phyloP scores from a whole-genome alignment of 164 flowering plant genomes.

The Umbellularia californica region DNA sequence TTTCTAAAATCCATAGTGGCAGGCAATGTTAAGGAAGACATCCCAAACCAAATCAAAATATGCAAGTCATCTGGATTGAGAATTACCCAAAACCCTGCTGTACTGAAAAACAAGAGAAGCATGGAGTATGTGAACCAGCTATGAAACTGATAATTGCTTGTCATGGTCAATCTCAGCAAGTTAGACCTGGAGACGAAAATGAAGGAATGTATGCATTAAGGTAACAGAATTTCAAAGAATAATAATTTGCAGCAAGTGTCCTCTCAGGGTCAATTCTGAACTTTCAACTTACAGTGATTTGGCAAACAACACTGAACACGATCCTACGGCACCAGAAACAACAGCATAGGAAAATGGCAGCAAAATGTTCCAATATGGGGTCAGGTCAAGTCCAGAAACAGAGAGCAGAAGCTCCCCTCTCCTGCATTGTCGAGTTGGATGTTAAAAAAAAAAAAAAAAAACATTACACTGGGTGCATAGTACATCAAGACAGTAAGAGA shows the following conservation, averaged over 20 bases:
- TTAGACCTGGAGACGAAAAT: constrained; percentile 59
- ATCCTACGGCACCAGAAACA: constrained; percentile 96
- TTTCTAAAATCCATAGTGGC: neutral
- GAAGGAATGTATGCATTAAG: neutral
- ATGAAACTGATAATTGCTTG: constrained; percentile 72
- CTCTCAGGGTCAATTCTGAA: too few species aligned
- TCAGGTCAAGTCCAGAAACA: constrained; percentile 56
- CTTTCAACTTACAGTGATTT: constrained; percentile 73
- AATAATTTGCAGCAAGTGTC: neutral
- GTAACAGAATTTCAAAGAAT: neutral
- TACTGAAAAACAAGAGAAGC: constrained; percentile 81
- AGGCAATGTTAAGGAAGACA: neutral
- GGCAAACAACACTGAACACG: constrained; percentile 95
- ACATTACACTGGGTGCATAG: neutral
- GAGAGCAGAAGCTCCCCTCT: constrained; percentile 71
- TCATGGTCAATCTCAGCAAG: constrained; percentile 77
- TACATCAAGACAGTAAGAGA: neutral
- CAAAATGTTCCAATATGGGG: constrained; percentile 75
- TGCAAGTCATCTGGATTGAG: neutral
- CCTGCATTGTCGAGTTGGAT: constrained; percentile 39
- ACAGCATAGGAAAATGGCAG: constrained; percentile 92
- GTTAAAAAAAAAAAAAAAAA: neutral
- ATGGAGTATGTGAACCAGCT: constrained; percentile 95
- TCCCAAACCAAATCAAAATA: neutral
- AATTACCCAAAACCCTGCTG: constrained; percentile 97